Base-by-base conservation (phyloP, 768 basidiomycete genomes). In the Collybia sp. region DNA sequence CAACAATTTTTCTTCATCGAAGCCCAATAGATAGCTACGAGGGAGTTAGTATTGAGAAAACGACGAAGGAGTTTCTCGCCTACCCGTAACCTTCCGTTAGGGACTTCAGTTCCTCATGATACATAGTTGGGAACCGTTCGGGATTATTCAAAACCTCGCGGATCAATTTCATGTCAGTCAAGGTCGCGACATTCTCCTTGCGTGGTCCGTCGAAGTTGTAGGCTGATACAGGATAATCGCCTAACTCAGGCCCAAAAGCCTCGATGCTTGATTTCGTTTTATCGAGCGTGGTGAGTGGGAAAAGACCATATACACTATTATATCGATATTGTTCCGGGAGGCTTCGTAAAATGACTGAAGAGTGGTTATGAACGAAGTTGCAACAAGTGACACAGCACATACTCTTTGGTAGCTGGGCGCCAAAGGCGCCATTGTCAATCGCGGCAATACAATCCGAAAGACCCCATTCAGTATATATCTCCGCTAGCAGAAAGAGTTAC, bases 301-400 rank as follows among this genome's bases (percentile, higher is more conserved):
- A 47, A 30, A 33, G 46, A 15, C 40, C 46, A 34, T 41, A 42
- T 12, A 30, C 12, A 33, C 42, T 40, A 33, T 47, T 47, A 20
- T 47, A 15, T 12, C 40, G 16, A 19, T 34, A 44, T 17, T 17
- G 13, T 12, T 25, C 32, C 6, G 43, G 43, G 11, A 44, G 43
- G 11, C 6, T 37, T 33, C 43, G n/a, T 2, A 44, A 6, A 11
- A 44, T 44, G 3, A 44, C 43, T 44, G 18, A 33, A 35, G 35
- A 16, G 20, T 25, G 30, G 16, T 44, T 33, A 30, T 20, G 2
- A n/a, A 11, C 18, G 30, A 30, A 4, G 6, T 31, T n/a, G 32
- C 10, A 13, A 37, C 10, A 10, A 10, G 35, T 37, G n/a, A 37
- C 3, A 10, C 13, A 37, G 35, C 13, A 4, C 35, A 6, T 37